Evolutionary conservation across 306 rosid genomes (phyloP), one percentile per base, ranked within the genome.

Genomic region (Hippophae rhamnoides): DNA sequence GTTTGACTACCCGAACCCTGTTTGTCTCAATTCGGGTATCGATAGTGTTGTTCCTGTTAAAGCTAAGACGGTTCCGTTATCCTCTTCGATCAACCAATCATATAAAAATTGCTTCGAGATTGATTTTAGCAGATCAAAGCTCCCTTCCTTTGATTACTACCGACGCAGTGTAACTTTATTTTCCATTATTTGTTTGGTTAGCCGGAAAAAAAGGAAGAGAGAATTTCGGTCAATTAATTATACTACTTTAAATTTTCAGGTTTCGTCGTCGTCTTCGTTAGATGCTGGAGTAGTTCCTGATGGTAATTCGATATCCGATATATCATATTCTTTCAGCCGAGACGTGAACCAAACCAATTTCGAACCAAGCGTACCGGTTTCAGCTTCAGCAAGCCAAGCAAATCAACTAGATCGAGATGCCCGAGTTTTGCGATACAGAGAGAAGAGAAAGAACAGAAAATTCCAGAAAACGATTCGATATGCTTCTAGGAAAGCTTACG

Each of bases 381-480:
- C 23, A 18, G 23, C 63, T 11, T 41, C 54, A 8, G 23, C 64
- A 2, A 54, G 61, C 26, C 90, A 75, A 66, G 72, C 74, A 27
- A 79, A 77, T 41, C 90, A 83, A 66, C 61, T 84, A 69, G 94
- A 88, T 66, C 75, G 98, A 27, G 96, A 83, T 52, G 96, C 96
- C 6, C 78, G 93, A 68, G 98, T 92, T 46, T 58, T 92, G 79
- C 85, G 98, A 85, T 92, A 92, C 76, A 78, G 86, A 13, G 96
- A 92, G 82, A 92, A 92, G 84, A 84, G 98, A 73, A 92, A 92
- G 96, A 92, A 85, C 69, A 54, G 98, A 43, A 92, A 82, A 73
- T 92, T 92, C 81, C 86, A 87, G 86, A 92, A 92, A 84, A 92
- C 96, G 8, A 87, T 92, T 55, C 96, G 98, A 0, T 92, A 92